Evolutionary conservation across 306 rosid genomes (phyloP), one percentile per base, ranked within the genome.

Genomic region (Glycine tomentella): DNA sequence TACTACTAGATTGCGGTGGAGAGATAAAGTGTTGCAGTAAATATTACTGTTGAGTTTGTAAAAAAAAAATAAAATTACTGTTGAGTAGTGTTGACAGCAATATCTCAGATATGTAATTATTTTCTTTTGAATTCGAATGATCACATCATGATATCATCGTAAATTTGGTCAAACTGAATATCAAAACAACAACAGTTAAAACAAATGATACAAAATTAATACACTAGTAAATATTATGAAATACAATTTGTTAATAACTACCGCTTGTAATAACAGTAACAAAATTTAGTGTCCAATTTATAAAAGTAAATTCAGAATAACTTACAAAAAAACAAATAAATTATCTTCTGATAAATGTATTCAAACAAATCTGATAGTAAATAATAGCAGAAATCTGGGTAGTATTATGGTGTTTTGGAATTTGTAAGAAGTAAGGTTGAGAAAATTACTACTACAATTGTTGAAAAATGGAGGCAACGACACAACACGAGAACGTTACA

Each of bases 391-490:
- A 69, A 69, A 10, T 9, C 1, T 9, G 7, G 25, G 42, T 2
- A n/a, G 15, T 40, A 38, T 4, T 38, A 36, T 36, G 40, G 3
- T 36, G 11, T 9, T 68, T 45, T 4, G 15, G 55, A 64, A 38
- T 38, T 14, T 66, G 51, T 12, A n/a, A 40, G 31, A 69, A 69
- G 36, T 16, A 66, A 40, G 53, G 38, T 3, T 69, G 57, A 69
- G 48, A 45, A 17, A 69, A 2, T 69, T 45, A 25, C 1, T 25
- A 25, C 31, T 1, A 69, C 38, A 5, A 38, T 16, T 69, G 13
- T 68, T 45, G 55, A 68, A 9, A 68, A 45, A 68, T 17, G 73
- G 38, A 68, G 55, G 20, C 20, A 66, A 66, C 51, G 6, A 65
- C 9, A 59, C 6, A 36, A 36, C 4, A 36, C 4, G 6, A 65